Conservation (phyloP, 1,284 basidiomycete genomes). For the Sporisorium scitamineum region DNA sequence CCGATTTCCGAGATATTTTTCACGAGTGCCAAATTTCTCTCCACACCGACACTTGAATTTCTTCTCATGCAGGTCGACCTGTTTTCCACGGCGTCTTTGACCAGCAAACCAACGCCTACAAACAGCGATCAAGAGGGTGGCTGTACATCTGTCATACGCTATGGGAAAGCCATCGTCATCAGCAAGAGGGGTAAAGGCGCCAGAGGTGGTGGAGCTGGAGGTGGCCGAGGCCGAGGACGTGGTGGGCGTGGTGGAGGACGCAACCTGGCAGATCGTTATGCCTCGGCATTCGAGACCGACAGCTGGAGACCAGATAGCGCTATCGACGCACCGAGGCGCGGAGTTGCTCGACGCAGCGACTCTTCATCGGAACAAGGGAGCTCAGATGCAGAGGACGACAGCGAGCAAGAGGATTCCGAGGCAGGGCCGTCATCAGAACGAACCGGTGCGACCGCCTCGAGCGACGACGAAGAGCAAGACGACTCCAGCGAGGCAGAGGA, state of each 20-base stretch:
- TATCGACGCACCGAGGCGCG: slow-evolving; percentile 34
- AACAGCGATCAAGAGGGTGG: not conserved
- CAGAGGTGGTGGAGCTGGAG: slow-evolving; percentile 23
- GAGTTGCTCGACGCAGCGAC: not conserved
- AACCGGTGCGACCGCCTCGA: slow-evolving; percentile 11
- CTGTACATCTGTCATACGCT: not conserved
- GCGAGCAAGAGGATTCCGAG: slow-evolving; percentile 17
- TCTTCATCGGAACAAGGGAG: slow-evolving; percentile 2
- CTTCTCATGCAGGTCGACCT: slow-evolving; percentile 6
- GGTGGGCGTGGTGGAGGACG: slow-evolving; percentile 43
- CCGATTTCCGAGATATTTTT: slow-evolving; percentile 17
- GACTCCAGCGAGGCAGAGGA: slow-evolving; percentile 29
- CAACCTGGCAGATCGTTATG: slow-evolving; percentile 31
- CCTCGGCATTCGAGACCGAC: slow-evolving; percentile 38
- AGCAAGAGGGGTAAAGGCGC: slow-evolving; percentile 39
- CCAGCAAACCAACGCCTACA: not conserved
- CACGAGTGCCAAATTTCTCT: slow-evolving; percentile 31
- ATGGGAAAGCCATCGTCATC: slow-evolving; percentile 37
- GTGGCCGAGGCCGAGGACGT: slow-evolving; percentile 36
- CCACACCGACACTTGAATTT: slow-evolving; percentile 12
- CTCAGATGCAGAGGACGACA: slow-evolving; percentile 14
- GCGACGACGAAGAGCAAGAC: slow-evolving; percentile 17
- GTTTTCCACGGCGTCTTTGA: not conserved
- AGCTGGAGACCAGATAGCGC: slow-evolving; percentile 55
- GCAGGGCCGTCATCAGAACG: slow-evolving; percentile 13